A percentile compares a stretch with the other conserved stretches of the same genome.
Evolutionary conservation across 306 rosid genomes (phyloP).

Genomic region (Begonia peltatifolia): DNA sequence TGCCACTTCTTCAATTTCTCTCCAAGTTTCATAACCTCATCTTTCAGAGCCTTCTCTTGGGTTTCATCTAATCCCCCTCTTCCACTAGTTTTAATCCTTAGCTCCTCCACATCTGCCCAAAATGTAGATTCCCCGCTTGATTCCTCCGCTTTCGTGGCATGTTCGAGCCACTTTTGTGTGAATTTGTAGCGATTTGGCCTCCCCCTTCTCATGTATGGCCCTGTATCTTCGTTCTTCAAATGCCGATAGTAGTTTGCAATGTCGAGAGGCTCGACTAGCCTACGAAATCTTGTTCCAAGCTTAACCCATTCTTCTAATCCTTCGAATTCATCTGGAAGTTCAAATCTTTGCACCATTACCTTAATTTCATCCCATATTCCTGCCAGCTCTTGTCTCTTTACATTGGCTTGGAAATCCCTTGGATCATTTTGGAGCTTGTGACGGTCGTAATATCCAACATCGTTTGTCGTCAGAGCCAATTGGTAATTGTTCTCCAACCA

Average conservation of each 20-base stretch:
- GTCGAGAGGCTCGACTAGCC: conserved; percentile 65
- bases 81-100: conserved; percentile 12
- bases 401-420: conserved; percentile 58
- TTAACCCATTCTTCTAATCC: conserved; percentile 26
- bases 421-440: conserved; percentile 41
- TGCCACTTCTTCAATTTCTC: conserved; percentile 24
- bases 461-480: conserved; percentile 9
- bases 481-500: conserved; percentile 19
- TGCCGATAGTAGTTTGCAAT: conserved; percentile 76
- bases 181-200: conserved; percentile 58
- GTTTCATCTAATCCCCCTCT: background rate
- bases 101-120: conserved; percentile 76
- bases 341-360: conserved; percentile 45
- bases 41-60: background rate
- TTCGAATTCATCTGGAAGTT: conserved; percentile 77
- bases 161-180: conserved; percentile 60
- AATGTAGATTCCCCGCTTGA: conserved; percentile 36
- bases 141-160: background rate
- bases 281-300: conserved; percentile 38
- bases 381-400: conserved; percentile 44
- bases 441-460: conserved; percentile 41
- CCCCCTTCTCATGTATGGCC: conserved; percentile 33
- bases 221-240: conserved; percentile 38
- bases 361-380: conserved; percentile 67
- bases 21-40: conserved; percentile 17